phyloP scores from a whole-genome alignment of 2,329 filamentous ascomycete species.

The Calonectria crousiana region DNA sequence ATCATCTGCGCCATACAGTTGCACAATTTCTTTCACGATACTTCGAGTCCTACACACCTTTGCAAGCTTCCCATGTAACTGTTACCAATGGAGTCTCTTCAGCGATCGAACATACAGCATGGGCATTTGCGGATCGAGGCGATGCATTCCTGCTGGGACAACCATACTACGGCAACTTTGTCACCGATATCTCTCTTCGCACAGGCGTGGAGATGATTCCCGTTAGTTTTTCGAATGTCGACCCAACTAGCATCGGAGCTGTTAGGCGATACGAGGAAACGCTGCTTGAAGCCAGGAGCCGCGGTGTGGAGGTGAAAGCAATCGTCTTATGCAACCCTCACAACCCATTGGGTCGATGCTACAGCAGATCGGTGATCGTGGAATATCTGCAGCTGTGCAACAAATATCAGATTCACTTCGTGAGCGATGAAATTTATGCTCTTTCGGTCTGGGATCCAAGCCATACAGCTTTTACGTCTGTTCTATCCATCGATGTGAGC shows the following conservation, averaged over 20 bases:
- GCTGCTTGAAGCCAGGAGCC: constrained; percentile 51
- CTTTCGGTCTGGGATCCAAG: constrained; percentile 58
- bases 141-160: constrained; percentile 55
- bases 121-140: constrained; percentile 53
- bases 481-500: constrained; percentile 56
- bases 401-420: constrained; percentile 62
- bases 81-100: constrained; percentile 55
- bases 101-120: constrained; percentile 54
- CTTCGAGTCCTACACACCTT: not conserved
- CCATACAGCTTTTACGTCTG: constrained; percentile 56
- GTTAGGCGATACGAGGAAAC: constrained; percentile 59
- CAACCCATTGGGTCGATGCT: constrained; percentile 64
- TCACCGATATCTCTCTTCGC: constrained; percentile 57
- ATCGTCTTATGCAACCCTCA: constrained; percentile 65
- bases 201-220: constrained; percentile 55
- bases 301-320: constrained; percentile 55
- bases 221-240: constrained; percentile 56
- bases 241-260: constrained; percentile 56
- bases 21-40: not conserved
- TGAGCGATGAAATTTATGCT: constrained; percentile 64
- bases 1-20: not conserved
- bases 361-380: constrained; percentile 53
- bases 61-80: constrained; percentile 43
- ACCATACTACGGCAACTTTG: constrained; percentile 61
- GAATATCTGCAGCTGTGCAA: constrained; percentile 60